Base-by-base conservation (phyloP, 306 rosid species). In the Cucumis hystrix region DNA sequence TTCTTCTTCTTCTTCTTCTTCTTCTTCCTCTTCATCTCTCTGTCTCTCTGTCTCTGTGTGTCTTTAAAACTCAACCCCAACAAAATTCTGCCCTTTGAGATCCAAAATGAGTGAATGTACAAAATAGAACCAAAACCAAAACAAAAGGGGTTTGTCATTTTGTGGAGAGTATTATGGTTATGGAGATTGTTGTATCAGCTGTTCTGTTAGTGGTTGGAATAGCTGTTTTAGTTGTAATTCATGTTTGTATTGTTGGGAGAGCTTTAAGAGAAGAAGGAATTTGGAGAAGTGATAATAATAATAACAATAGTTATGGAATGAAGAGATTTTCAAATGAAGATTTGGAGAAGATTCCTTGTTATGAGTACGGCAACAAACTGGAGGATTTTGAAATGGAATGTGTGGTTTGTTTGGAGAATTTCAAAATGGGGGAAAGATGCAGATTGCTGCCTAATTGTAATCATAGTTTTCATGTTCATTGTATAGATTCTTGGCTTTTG, bases 131-230 rank as follows among this genome's bases (percentile, higher is more conserved):
- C 1, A 20, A 21, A 57, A 21, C 39, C 70, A 65, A 39, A 51
- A 6, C 15, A 15, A 51, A 15, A 51, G 16, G 6, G 56, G 7
- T 51, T 51, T 51, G 37, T 33, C 37, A 33, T 33, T 2, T 33
- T 33, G 56, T 15, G n/a, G 56, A 4, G 56, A 13, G 15, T 51
- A 13, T 51, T 51, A 82, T 79, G 88, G 87, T 28, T 35, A 83
- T 81, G 87, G 96, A 82, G 67, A 83, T 92, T 73, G 57, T 85
- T 8, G 66, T 88, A 77, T 81, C 91, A 33, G 81, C 80, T 80
- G 76, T 86, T 16, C 82, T 92, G 5, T 65, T 92, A 49, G 73
- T 90, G 41, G 86, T 82, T 63, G 97, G 92, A n/a, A 85, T 92
- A 51, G 84, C 77, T n/a, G 71, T 92, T 74, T 82, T 88, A 77